phyloP scores from a whole-genome alignment of 257 asterid species.

The Mentha longifolia region DNA sequence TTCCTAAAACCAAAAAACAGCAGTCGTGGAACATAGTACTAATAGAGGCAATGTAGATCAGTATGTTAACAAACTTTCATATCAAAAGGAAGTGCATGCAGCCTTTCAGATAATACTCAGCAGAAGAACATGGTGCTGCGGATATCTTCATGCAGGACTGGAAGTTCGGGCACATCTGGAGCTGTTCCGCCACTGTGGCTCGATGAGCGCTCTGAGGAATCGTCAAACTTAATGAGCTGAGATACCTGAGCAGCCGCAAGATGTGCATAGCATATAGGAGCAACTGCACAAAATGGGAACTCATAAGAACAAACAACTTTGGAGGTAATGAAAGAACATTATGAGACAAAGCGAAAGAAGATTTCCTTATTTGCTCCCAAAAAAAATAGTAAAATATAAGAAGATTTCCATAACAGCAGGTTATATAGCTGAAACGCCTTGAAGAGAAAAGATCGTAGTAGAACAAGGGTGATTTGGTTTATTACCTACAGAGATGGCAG shows the following conservation, averaged over 20 bases:
- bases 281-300: slow-evolving; percentile 47
- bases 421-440: too few relatives aligned
- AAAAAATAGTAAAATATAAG: too few relatives aligned
- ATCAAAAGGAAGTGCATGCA: too few relatives aligned
- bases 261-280: slow-evolving; percentile 79
- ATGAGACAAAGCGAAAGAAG: not conserved
- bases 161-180: slow-evolving; percentile 48
- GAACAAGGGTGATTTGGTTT: not conserved
- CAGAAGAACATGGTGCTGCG: slow-evolving; percentile 67
- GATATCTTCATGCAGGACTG: slow-evolving; percentile 37
- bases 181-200: slow-evolving; percentile 48
- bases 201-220: slow-evolving; percentile 58
- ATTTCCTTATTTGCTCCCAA: too few relatives aligned
- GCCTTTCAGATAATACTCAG: too few relatives aligned
- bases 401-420: too few relatives aligned
- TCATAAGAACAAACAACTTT: too few relatives aligned
- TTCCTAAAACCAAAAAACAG: too few relatives aligned
- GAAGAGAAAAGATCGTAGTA: not conserved
- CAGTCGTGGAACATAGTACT: too few relatives aligned
- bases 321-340: not conserved
- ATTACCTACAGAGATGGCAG: slow-evolving; percentile 86
- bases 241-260: slow-evolving; percentile 69
- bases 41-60: too few relatives aligned
- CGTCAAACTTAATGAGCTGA: slow-evolving; percentile 69
- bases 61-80: too few relatives aligned